Percentiles rank a stretch among this genome's conserved stretches.
phyloP scores from a whole-genome alignment of 2,329 filamentous ascomycete genomes.

The Fusarium albosuccineum region DNA sequence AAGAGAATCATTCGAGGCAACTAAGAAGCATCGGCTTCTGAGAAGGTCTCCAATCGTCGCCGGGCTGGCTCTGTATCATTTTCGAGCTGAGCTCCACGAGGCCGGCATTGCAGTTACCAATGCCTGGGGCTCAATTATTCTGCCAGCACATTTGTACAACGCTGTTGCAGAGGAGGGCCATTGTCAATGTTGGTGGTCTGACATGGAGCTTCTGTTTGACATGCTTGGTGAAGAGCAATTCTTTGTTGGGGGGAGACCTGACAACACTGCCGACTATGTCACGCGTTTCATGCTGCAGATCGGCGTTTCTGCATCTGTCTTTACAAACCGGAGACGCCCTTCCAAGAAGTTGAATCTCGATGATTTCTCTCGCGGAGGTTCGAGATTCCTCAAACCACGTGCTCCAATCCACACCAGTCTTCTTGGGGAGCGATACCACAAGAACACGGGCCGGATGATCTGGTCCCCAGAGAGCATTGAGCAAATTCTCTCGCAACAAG shows the following conservation, averaged over 20 bases:
- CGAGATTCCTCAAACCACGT: constrained; percentile 3
- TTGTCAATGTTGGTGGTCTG: neutral
- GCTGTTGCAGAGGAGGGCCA: neutral
- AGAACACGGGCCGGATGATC: neutral
- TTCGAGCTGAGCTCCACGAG: neutral
- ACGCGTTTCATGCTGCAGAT: neutral
- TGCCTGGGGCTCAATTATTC: neutral
- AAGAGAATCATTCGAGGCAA: neutral
- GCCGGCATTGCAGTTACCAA: neutral
- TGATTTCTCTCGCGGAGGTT: neutral
- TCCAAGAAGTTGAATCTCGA: neutral
- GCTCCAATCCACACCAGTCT: neutral
- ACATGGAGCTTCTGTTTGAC: neutral
- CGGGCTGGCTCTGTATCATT: neutral
- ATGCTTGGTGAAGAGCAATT: neutral
- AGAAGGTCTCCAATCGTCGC: neutral
- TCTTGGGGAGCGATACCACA: neutral
- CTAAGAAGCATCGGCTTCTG: neutral
- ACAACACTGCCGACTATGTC: neutral
- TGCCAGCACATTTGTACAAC: neutral
- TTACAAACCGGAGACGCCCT: neutral
- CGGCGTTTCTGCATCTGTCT: neutral
- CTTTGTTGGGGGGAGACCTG: neutral
- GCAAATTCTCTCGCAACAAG: neutral
- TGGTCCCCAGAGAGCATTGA: neutral